Percentiles rank a stretch among this genome's conserved stretches.
Evolutionary conservation across 78 protist genomes (phyloP).

Genomic region (Kipferlia bialata): DNA sequence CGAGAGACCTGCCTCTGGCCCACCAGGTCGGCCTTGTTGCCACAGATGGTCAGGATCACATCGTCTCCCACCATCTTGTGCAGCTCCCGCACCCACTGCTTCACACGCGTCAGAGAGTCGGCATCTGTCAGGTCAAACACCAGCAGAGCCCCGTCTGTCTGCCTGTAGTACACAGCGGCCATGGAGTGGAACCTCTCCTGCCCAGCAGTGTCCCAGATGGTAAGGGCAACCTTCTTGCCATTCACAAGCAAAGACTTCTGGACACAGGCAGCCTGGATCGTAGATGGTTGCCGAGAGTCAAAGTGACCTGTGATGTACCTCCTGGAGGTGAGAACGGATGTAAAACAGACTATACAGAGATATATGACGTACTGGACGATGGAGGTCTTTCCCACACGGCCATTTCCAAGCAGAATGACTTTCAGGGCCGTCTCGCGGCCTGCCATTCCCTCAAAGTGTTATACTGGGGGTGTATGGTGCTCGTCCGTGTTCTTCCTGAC

Average conservation of each 20-base stretch:
- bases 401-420: neutral
- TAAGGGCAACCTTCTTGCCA: conserved; percentile 14
- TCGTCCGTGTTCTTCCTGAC: no score
- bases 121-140: conserved; percentile 45
- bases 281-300: conserved; percentile 19
- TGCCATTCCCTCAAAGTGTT: no score
- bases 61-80: conserved; percentile 47
- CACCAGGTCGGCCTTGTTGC: conserved; percentile 85
- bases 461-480: no score
- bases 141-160: conserved; percentile 40
- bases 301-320: conserved; percentile 18
- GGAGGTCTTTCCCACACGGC: neutral
- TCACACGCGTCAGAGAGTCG: conserved; percentile 60
- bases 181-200: conserved; percentile 38
- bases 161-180: conserved; percentile 36
- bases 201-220: conserved; percentile 55
- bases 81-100: conserved; percentile 83
- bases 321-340: no score
- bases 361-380: neutral
- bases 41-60: conserved; percentile 82
- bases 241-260: conserved; percentile 13
- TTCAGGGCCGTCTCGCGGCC: neutral
- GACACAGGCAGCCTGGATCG: conserved; percentile 25
- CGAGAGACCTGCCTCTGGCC: conserved; percentile 46
- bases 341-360: conserved; percentile 23